phyloP scores from a whole-genome alignment of 108 stramenopile species.

The Discostella stelligeroides region DNA sequence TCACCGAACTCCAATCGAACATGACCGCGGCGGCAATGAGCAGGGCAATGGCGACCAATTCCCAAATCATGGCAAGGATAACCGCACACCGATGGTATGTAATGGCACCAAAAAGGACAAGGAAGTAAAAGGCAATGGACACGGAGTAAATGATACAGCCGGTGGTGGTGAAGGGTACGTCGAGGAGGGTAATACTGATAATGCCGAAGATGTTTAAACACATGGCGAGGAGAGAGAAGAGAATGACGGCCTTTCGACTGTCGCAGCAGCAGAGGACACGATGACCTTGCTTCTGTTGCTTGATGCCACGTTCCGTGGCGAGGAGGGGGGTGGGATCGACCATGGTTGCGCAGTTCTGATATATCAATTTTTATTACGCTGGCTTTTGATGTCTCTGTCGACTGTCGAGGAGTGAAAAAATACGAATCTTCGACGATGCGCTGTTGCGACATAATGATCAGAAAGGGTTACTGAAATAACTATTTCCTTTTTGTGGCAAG shows the following conservation, averaged over 20 bases:
- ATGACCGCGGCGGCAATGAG: neutral
- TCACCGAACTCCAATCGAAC: neutral
- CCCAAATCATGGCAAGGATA: constrained; percentile 5
- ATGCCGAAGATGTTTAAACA: neutral
- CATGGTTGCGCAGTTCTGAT: no score
- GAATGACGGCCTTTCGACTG: constrained; percentile 9
- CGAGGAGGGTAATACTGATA: neutral
- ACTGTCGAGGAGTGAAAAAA: no score
- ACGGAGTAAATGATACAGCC: neutral
- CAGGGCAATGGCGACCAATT: neutral
- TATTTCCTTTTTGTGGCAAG: no score
- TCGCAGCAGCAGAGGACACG: constrained; percentile 33
- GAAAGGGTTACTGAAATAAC: no score
- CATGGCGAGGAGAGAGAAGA: constrained; percentile 7
- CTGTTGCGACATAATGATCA: no score
- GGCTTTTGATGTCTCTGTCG: no score
- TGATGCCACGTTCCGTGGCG: neutral
- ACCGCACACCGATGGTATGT: constrained; percentile 16
- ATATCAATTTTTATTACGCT: no score
- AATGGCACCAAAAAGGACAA: constrained; percentile 18
- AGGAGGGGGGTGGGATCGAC: constrained; percentile 16
- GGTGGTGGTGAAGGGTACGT: neutral
- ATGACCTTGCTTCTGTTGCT: constrained; percentile 14
- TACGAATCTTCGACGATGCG: no score
- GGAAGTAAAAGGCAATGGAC: constrained; percentile 16